A percentile compares a stretch with the other conserved stretches of the same genome.
These are phyloP conservation scores for Saccharomyces hybrid DNA, from an alignment of 1,139 yeast genomes.

Conservation along the genomic window DNA sequence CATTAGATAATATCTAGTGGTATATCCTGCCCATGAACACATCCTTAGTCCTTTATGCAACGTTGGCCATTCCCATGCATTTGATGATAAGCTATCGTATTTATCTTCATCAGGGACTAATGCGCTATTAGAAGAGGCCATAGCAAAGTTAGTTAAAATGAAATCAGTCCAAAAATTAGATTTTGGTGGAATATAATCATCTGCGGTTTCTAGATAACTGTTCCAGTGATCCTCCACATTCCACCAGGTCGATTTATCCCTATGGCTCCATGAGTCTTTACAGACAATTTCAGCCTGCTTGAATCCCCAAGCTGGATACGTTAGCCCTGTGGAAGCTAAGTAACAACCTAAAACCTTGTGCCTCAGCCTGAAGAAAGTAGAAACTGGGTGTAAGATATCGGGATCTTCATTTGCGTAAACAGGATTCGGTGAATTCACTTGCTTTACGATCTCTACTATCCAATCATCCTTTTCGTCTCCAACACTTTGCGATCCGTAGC, in stretches of 20 bases:
- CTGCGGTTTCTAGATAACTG: conserved; percentile 36
- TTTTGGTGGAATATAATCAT: conserved; percentile 51
- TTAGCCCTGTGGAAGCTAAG: conserved; percentile 61
- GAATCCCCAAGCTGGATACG: conserved; percentile 77
- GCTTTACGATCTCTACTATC: conserved; percentile 58
- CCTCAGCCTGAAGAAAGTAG: conserved; percentile 59
- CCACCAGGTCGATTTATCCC: conserved; percentile 75
- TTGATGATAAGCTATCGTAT: conserved; percentile 54
- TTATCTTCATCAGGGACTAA: conserved; percentile 67
- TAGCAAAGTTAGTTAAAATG: conserved; percentile 59
- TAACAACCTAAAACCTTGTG: conserved; percentile 64
- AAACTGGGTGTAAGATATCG: conserved; percentile 51
- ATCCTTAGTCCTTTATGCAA: conserved; percentile 56
- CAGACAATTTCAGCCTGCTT: conserved; percentile 77
- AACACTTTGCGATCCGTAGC: conserved; percentile 49
- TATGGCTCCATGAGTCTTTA: conserved; percentile 41
- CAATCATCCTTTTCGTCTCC: conserved; percentile 68
- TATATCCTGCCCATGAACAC: conserved; percentile 52
- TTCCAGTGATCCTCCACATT: conserved; percentile 64
- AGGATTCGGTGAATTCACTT: conserved; percentile 46
- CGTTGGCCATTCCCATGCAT: conserved; percentile 82
- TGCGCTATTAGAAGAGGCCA: conserved; percentile 76
- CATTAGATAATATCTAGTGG: conserved; percentile 49
- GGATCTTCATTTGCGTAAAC: conserved; percentile 36
- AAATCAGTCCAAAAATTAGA: conserved; percentile 68